These are phyloP conservation scores for Jasminum sambac DNA, from an alignment of 257 asterid genomes.

Conservation along the genomic window DNA sequence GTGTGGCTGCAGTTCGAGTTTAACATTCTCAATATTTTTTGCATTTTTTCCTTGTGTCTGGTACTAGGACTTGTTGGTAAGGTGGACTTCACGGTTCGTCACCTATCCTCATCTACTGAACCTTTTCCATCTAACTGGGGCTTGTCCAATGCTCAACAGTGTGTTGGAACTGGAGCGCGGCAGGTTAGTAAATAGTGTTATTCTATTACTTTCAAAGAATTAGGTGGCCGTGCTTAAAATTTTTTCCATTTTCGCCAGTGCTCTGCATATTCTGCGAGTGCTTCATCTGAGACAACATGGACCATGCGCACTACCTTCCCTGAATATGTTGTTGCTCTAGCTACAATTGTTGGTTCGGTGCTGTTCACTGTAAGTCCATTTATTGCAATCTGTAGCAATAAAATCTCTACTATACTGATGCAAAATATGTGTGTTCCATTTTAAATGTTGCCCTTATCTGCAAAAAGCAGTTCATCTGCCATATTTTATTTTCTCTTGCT, in stretches of 20 bases:
- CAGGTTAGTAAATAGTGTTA: conserved; percentile 48
- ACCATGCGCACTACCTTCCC: conserved; percentile 93
- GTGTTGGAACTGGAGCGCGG: conserved; percentile 66
- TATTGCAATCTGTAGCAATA: conserved; percentile 13
- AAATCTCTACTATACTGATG: background rate
- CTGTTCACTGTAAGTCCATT: conserved; percentile 75
- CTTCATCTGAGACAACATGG: conserved; percentile 94
- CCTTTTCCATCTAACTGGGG: conserved; percentile 66
- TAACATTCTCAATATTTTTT: background rate
- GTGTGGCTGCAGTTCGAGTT: background rate
- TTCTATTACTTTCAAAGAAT: conserved; percentile 20
- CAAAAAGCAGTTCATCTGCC: background rate
- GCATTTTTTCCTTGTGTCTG: conserved; percentile 18
- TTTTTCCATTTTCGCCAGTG: conserved; percentile 49
- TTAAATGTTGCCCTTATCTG: conserved; percentile 1
- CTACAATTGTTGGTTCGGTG: conserved; percentile 92
- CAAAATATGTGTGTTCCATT: conserved; percentile 1
- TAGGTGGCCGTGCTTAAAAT: conserved; percentile 21
- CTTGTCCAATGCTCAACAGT: conserved; percentile 59
- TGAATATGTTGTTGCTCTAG: conserved; percentile 94
- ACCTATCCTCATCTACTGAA: conserved; percentile 72
- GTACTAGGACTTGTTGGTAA: conserved; percentile 76
- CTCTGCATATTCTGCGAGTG: conserved; percentile 72
- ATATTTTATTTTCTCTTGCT: conserved; percentile 12
- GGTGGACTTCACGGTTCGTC: conserved; percentile 96